Evolutionary conservation across 768 basidiomycete genomes (phyloP), one percentile per base, ranked within the genome.

Genomic region (Xanthoconium stramineum): DNA sequence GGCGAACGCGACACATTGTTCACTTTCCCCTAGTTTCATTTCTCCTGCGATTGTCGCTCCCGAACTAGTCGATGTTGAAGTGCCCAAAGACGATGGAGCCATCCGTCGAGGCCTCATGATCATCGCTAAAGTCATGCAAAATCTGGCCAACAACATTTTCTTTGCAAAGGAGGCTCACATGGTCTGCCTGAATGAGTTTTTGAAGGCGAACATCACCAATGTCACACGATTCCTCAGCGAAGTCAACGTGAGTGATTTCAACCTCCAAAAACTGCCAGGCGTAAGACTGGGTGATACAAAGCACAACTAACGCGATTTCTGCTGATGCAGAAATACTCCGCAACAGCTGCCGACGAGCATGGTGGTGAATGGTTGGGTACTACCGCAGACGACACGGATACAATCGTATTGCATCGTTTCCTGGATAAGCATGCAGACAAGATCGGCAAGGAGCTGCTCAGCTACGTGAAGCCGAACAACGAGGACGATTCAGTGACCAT

Each of bases 81-180:
- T 92, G 0, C 88, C 90, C 0, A 78, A 80, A 56, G 88, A 86
- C 37, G 78, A 80, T 37, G 63, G 65, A 6, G 76, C 80, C 30
- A 78, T 90, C 50, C 86, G 90, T 17, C 84, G 89, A 40, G 93
- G 91, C 17, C 76, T 96, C 14, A 86, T 91, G 79, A 76, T 90
- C 46, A 88, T 97, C 59, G 90, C 92, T 43, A 97, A 95, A 74
- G 85, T 95, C 54, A 86, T 97, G 45, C 94, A 96, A 71, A 94
- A 92, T 65, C 73, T 97, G 32, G 94, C 94, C 19, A 98, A 97
- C 73, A 96, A 97, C 62, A 88, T 95, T 47, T 85, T 91, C 65
- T 96, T 96, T 62, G 91, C 89, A 12, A 94, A 94, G 69, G 94
- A 96, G 64, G 82, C 84, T 5, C 86, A 92, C 64, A 93, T 94